Conservation (phyloP, 805 yeast genomes). For the Ogataea neopini region DNA sequence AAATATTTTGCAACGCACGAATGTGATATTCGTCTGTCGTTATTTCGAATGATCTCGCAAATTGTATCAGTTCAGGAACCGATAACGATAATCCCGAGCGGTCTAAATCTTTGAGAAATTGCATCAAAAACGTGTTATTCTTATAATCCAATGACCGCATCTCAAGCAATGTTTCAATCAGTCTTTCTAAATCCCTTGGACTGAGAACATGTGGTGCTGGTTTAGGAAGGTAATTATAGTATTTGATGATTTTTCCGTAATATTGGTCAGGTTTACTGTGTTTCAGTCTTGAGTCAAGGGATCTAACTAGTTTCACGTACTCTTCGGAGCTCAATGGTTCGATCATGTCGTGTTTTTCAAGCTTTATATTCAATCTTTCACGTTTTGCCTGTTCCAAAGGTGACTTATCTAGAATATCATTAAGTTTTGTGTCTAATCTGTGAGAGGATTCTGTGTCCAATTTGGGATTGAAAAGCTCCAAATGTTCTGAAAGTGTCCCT, state of each 20-base stretch:
- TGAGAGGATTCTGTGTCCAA: no score
- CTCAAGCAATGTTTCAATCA: slow-evolving; percentile 6
- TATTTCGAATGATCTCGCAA: slow-evolving; percentile 68
- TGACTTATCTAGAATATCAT: background rate
- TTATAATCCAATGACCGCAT: background rate
- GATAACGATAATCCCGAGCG: slow-evolving; percentile 12
- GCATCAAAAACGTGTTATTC: slow-evolving; percentile 8
- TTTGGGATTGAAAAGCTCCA: background rate
- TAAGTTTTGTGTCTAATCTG: background rate
- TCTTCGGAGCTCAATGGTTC: slow-evolving; percentile 9
- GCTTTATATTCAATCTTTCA: slow-evolving; percentile 4
- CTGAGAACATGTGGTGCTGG: slow-evolving; percentile 14
- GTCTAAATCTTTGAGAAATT: slow-evolving; percentile 11
- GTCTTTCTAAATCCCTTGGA: slow-evolving; percentile 9
- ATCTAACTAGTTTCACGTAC: slow-evolving; percentile 3
- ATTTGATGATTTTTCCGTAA: slow-evolving; percentile 1
- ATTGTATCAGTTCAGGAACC: slow-evolving; percentile 9
- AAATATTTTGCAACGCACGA: slow-evolving; percentile 81
- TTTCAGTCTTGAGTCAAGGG: background rate
- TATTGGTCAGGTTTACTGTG: background rate
- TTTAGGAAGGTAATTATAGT: slow-evolving; percentile 11
- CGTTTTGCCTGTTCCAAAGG: background rate
- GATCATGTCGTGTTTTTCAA: slow-evolving; percentile 6
- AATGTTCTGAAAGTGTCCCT: background rate
- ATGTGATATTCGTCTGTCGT: slow-evolving; percentile 49